A percentile compares a stretch with the other conserved stretches of the same genome.
Evolutionary conservation across 208 protist species (phyloP).

Genomic region (Trypanosoma lewisi): DNA sequence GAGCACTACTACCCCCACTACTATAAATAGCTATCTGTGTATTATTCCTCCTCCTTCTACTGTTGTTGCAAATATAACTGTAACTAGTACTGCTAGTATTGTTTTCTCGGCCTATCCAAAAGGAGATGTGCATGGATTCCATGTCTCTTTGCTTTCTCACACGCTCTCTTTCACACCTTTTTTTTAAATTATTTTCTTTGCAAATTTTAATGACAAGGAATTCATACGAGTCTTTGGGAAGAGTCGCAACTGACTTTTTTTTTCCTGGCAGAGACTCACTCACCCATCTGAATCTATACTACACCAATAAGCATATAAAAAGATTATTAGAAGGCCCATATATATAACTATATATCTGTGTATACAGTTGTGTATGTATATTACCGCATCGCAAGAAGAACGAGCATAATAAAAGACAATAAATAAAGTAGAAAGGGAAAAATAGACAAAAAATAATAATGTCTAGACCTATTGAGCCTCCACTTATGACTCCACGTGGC

Average conservation of each 20-base stretch:
- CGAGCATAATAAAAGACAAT: not conserved
- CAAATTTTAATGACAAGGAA: not conserved
- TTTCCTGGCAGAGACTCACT: too few relatives aligned
- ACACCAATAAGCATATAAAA: not conserved
- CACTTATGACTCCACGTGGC: not conserved
- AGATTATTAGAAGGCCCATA: not conserved
- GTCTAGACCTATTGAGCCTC: not conserved
- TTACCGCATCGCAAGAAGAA: not conserved
- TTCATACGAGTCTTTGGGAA: too few relatives aligned
- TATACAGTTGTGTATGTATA: not conserved
- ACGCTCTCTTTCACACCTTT: not conserved
- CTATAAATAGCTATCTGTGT: not conserved
- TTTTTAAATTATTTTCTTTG: slow-evolving; percentile 3
- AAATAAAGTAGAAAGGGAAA: too few relatives aligned
- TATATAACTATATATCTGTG: not conserved
- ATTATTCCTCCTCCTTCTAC: too few relatives aligned
- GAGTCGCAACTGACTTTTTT: too few relatives aligned
- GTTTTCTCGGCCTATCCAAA: not conserved
- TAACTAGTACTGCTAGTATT: not conserved
- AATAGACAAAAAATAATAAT: too few relatives aligned
- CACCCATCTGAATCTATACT: too few relatives aligned
- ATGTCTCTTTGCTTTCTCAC: not conserved
- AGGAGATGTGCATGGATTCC: not conserved
- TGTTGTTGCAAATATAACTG: too few relatives aligned
- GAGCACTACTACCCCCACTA: too few relatives aligned